Evolutionary conservation across 441 rosid genomes (phyloP), one percentile per base, ranked within the genome.

Genomic region (Aleurites moluccanus): DNA sequence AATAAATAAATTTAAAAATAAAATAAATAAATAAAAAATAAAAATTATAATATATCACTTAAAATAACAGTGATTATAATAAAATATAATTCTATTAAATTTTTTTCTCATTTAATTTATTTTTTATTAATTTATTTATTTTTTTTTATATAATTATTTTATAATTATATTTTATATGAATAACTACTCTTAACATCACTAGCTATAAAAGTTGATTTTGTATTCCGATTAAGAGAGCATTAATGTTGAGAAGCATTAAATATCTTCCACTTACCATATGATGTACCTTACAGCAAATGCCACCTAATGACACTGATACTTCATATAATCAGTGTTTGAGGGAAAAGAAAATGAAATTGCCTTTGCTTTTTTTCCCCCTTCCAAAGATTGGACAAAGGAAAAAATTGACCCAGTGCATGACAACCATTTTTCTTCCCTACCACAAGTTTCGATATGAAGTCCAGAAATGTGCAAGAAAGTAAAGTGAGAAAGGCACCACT

Each of bases 231-330:
- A 10, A 16, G 49, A 61, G 53, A 28, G 52, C 28, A 15, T 30
- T 35, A 20, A 30, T 68, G 42, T 50, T 21, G 27, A 67, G 18
- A 42, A 65, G 53, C 53, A 42, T 40, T 65, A 65, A 56, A 69
- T 23, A 30, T 52, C 62, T 69, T 35, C 33, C 18, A 55, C 30
- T 28, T 65, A 25, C 69, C 6, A 0, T 30, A 28, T 9, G 2
- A 33, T 30, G 28, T n/a, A 30, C 16, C 61, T 14, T 18, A 33
- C 4, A 13, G 38, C 70, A 45, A 67, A 52, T n/a, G 72, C 1
- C 28, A n/a, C 33, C 49, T 5, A n/a, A 0, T 33, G 73, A 70
- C 42, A 60, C 8, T 56, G 35, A 53, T 38, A 9, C 44, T 23
- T 70, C 38, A 45, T 23, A 0, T 13, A 55, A 69, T 10, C 18